A percentile compares a stretch with the other conserved stretches of the same genome.
Evolutionary conservation across 148 eudicot species (phyloP).

Genomic region (Simmondsia chinensis): DNA sequence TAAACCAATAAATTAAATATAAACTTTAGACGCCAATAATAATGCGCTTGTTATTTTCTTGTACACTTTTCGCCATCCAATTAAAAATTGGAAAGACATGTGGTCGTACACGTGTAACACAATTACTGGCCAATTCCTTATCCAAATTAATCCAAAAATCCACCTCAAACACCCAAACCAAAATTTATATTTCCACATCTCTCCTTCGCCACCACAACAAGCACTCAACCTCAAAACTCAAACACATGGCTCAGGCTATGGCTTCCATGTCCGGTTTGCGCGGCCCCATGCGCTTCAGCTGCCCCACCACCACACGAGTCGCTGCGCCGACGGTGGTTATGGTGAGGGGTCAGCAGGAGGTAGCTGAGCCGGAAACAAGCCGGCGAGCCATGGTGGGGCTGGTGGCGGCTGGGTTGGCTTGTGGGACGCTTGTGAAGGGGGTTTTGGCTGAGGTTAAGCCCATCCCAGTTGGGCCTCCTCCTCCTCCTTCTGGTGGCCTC

Average conservation of each 20-base stretch:
- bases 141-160: conserved; percentile 31
- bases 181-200: conserved; percentile 17
- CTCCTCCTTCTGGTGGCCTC: conserved; percentile 90
- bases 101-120: conserved; percentile 16
- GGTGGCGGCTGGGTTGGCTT: conserved; percentile 64
- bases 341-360: conserved; percentile 44
- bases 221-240: background rate
- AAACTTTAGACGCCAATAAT: too few species aligned
- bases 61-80: too few species aligned
- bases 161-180: conserved; percentile 9
- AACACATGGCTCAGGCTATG: conserved; percentile 68
- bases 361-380: conserved; percentile 47
- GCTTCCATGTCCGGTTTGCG: conserved; percentile 76
- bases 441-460: conserved; percentile 73
- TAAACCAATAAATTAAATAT: too few species aligned
- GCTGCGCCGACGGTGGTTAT: conserved; percentile 27
- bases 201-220: background rate
- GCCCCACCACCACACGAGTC: conserved; percentile 25
- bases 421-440: conserved; percentile 52
- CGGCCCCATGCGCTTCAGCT: conserved; percentile 34
- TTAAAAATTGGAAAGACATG: too few species aligned
- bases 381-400: conserved; percentile 78
- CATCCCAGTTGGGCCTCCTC: conserved; percentile 82
- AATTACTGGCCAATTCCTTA: conserved; percentile 15
- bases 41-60: too few species aligned